A percentile compares a stretch with the other conserved stretches of the same genome.
These are phyloP conservation scores for Besnoitia besnoiti DNA, from an alignment of 169 alveolate genomes.

Conservation along the genomic window DNA sequence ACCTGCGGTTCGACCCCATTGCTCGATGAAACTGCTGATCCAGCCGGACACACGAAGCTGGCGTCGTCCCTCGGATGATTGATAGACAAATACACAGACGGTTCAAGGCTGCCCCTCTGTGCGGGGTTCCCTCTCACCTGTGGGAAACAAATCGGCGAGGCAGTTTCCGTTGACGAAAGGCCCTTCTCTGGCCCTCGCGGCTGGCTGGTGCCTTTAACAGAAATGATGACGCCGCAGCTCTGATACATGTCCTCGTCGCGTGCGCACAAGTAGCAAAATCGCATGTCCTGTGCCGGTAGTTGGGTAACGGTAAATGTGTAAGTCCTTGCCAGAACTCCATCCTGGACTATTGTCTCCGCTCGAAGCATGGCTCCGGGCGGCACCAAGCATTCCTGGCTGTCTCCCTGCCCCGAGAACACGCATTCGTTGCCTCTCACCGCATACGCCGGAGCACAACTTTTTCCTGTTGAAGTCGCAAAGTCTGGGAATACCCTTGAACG, in stretches of 20 bases:
- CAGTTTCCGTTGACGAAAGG: neutral
- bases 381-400: neutral
- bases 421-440: neutral
- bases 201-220: slow-evolving; percentile 6
- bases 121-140: neutral
- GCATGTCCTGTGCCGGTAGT: neutral
- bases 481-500: neutral
- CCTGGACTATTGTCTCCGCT: neutral
- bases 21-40: neutral
- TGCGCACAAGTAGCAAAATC: slow-evolving; percentile 10
- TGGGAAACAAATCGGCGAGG: neutral
- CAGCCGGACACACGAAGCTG: slow-evolving; percentile 5
- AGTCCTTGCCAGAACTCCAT: neutral
- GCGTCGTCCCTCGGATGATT: neutral
- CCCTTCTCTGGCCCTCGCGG: neutral
- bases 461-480: neutral
- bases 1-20: neutral
- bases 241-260: neutral
- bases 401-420: neutral
- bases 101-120: neutral
- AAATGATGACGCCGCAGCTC: slow-evolving; percentile 6
- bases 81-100: neutral
- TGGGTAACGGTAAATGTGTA: neutral
- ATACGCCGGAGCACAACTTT: neutral
- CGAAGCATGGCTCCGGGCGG: slow-evolving; percentile 5